These are phyloP conservation scores for Cercis canadensis DNA, from an alignment of 306 rosid species.

Conservation along the genomic window DNA sequence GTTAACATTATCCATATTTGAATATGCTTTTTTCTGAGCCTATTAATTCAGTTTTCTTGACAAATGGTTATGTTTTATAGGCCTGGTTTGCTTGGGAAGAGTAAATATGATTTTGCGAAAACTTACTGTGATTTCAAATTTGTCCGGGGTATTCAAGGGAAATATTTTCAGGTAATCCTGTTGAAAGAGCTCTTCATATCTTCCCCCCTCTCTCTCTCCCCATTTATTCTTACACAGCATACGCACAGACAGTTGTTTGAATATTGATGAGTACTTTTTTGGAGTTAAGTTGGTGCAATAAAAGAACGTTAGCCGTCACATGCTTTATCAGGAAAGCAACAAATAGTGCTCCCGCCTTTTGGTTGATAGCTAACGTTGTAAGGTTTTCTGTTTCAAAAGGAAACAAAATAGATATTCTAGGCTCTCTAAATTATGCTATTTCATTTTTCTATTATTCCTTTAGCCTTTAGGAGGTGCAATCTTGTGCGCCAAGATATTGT, in stretches of 20 bases:
- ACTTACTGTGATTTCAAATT: constrained; percentile 76
- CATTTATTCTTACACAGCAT: too few species aligned
- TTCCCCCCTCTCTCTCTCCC: too few species aligned
- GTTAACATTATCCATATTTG: constrained; percentile 28
- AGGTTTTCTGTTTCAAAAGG: constrained; percentile 24
- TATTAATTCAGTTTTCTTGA: constrained; percentile 32
- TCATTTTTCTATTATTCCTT: not conserved
- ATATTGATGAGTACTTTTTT: constrained; percentile 26
- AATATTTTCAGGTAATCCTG: constrained; percentile 68
- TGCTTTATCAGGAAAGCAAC: constrained; percentile 36
- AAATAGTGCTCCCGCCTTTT: constrained; percentile 25
- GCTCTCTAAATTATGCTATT: too few species aligned
- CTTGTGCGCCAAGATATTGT: not conserved
- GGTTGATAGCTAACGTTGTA: constrained; percentile 21
- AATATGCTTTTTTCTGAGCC: constrained; percentile 21
- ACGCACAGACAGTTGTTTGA: not conserved
- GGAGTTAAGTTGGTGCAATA: constrained; percentile 29
- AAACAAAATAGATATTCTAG: not conserved
- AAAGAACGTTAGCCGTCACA: constrained; percentile 27
- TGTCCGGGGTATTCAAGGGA: constrained; percentile 65
- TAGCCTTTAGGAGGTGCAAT: constrained; percentile 18
- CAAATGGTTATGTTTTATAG: constrained; percentile 52
- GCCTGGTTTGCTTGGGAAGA: constrained; percentile 91
- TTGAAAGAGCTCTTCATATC: constrained; percentile 31
- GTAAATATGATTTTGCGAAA: constrained; percentile 79